These are phyloP conservation scores for Xylariales sp. DNA, from an alignment of 2,329 filamentous ascomycete genomes.

Conservation along the genomic window DNA sequence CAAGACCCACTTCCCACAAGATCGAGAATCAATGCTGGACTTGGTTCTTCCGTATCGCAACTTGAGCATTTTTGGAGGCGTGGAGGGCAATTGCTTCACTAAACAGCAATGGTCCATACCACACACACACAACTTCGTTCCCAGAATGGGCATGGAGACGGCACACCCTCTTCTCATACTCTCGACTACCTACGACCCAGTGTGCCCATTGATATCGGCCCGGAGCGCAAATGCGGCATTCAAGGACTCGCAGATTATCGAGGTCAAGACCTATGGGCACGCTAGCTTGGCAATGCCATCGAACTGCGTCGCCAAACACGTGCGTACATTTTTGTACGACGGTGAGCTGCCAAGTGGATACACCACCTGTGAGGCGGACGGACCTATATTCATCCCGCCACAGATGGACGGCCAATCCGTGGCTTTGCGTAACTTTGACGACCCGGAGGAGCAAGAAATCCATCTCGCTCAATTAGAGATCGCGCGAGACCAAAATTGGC, in stretches of 20 bases:
- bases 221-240: conserved; percentile 28
- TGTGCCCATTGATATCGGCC: conserved; percentile 44
- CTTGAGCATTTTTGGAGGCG: conserved; percentile 23
- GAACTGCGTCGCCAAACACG: conserved; percentile 27
- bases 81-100: conserved; percentile 18
- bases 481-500: no score
- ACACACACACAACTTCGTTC: conserved; percentile 22
- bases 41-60: conserved; percentile 28
- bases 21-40: conserved; percentile 26
- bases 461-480: no score
- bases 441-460: no score
- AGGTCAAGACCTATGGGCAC: conserved; percentile 38
- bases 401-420: no score
- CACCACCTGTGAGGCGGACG: conserved; percentile 32
- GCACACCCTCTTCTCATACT: conserved; percentile 50
- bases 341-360: conserved; percentile 31
- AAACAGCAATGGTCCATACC: conserved; percentile 26
- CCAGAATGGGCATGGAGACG: conserved; percentile 28
- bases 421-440: no score
- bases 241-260: conserved; percentile 31
- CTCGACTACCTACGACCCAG: conserved; percentile 52
- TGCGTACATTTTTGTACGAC: conserved; percentile 30
- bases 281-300: conserved; percentile 33
- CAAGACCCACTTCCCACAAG: conserved; percentile 27
- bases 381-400: conserved; percentile 29